Base-by-base conservation (phyloP, 2,329 filamentous ascomycete species). In the Pezicula carpinea region DNA sequence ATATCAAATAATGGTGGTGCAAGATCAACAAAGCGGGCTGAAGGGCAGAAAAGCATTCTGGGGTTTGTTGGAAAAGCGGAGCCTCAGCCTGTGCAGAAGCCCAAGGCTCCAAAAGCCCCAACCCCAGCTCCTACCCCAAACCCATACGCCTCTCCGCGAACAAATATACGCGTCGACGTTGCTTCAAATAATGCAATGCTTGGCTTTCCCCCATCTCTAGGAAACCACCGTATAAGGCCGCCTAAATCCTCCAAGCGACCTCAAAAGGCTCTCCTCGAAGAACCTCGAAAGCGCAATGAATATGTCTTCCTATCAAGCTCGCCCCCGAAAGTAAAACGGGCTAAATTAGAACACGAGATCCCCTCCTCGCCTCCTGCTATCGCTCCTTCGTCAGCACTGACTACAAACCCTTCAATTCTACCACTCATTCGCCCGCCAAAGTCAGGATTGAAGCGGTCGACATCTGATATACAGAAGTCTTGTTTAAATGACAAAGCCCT, bases 241-340 rank as follows among this genome's bases (percentile, higher is more conserved):
- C 34, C 43, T 31, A 48, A 53, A 18, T 48, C 49, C 4, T 42
- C 45, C 3, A 50, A 38, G 14, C 54, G 59, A 14, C 63, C 60
- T 5, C 50, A 53, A 21, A 48, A 53, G 19, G 45, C 35, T 36
- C 17, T 36, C 26, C 32, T 47, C 49, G 29, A 35, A 32, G 36
- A 52, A 39, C 18, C 50, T 38, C 40, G 44, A n/a, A 45, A 39
- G 5, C 33, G 53, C 32, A 54, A 58, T 42, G 41, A 53, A 41
- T 60, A 62, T 50, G 45, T 61, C 35, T 62, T 65, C 44, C 45
- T 66, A 15, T 59, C 64, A 29, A 56, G 55, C 36, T 60, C 63
- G 32, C 59, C 59, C n/a, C 56, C 54, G 7, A 51, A 52, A 46
- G 43, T 51, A 14, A 53, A 54, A 33, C 17, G 43, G 11, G 39